Evolutionary conservation across 352 stramenopile genomes (phyloP).

Genomic region (Phytophthora ohioensis): DNA sequence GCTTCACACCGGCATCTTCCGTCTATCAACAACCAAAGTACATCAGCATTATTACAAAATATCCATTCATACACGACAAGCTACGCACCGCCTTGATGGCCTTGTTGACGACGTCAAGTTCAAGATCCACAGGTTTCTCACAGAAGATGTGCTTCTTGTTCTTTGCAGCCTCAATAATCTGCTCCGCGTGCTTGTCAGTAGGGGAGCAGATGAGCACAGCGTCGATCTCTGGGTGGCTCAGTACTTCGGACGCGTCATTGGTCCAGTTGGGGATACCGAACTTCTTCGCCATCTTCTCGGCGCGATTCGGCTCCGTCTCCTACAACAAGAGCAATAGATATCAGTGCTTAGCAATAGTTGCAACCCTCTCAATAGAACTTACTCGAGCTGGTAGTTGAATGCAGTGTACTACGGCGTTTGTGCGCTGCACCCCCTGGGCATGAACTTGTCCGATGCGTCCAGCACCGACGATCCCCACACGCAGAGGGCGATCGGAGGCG

Average conservation of each 20-base stretch:
- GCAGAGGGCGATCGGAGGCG: constrained; percentile 38
- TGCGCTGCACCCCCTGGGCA: constrained; percentile 55
- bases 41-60: neutral
- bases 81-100: constrained; percentile 58
- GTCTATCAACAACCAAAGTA: constrained; percentile 17
- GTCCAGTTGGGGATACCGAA: constrained; percentile 75
- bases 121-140: constrained; percentile 96
- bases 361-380: neutral
- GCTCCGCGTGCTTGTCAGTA: constrained; percentile 93
- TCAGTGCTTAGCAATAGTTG: constrained; percentile 3
- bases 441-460: constrained; percentile 79
- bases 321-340: constrained; percentile 10
- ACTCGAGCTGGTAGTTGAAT: constrained; percentile 45
- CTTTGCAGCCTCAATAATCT: constrained; percentile 94
- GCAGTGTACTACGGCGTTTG: constrained; percentile 54
- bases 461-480: constrained; percentile 74
- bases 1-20: constrained; percentile 82
- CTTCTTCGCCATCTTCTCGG: constrained; percentile 44
- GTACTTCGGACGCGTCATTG: constrained; percentile 90
- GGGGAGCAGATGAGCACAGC: constrained; percentile 97
- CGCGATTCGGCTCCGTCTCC: constrained; percentile 35
- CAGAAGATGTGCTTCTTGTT: constrained; percentile 96
- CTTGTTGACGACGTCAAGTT: constrained; percentile 72
- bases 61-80: neutral
- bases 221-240: constrained; percentile 93